A percentile compares a stretch with the other conserved stretches of the same genome.
phyloP scores from a whole-genome alignment of 164 flowering plant genomes.

The Liquidambar formosana region DNA sequence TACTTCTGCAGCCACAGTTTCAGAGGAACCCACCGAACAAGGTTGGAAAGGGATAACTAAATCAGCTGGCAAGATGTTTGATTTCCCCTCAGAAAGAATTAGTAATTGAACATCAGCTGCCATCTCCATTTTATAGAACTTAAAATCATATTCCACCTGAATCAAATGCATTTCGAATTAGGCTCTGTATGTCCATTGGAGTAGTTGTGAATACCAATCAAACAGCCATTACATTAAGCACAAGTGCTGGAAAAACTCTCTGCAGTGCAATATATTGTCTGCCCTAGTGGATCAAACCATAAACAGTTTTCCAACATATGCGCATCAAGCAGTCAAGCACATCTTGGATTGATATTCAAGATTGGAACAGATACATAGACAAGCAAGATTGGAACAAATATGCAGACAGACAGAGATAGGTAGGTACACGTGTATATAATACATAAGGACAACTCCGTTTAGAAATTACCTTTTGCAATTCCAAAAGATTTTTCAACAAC shows the following conservation, averaged over 20 bases:
- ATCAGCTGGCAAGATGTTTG: slow-evolving; percentile 89
- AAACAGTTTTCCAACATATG: background rate
- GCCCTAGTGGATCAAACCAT: background rate
- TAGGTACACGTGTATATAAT: background rate
- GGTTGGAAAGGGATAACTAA: slow-evolving; percentile 82
- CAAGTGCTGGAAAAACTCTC: background rate
- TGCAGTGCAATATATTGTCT: background rate
- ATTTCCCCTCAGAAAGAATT: slow-evolving; percentile 81
- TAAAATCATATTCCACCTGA: slow-evolving; percentile 92
- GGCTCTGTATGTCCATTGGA: background rate
- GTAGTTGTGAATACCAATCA: background rate
- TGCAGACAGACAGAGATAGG: background rate
- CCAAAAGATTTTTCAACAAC: slow-evolving; percentile 62
- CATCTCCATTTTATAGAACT: slow-evolving; percentile 89
- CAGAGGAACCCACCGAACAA: slow-evolving; percentile 31
- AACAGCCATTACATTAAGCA: slow-evolving; percentile 2
- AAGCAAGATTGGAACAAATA: background rate
- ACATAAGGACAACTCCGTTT: background rate
- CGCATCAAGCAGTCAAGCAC: background rate
- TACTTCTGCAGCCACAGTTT: slow-evolving; percentile 30
- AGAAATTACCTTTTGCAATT: slow-evolving; percentile 70
- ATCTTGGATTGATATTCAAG: background rate
- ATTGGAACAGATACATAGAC: background rate
- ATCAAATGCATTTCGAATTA: slow-evolving; percentile 2
- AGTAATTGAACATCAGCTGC: slow-evolving; percentile 73